Evolutionary conservation across 2,329 filamentous ascomycete species (phyloP).

Genomic region (Anthostomella pinea): DNA sequence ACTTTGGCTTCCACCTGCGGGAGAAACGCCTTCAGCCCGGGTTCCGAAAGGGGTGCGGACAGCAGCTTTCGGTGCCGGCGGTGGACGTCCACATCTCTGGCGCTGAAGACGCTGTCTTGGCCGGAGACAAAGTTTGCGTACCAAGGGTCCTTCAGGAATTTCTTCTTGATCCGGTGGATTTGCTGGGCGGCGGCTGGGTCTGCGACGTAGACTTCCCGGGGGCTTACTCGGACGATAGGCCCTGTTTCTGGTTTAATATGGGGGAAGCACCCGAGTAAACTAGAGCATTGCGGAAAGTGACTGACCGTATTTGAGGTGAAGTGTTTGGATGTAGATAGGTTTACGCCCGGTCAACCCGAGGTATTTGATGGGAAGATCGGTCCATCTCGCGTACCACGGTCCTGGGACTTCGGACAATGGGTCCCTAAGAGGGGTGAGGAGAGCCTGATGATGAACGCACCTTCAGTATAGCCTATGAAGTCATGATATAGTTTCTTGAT

Average conservation of each 20-base stretch:
- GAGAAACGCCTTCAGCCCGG: conserved; percentile 32
- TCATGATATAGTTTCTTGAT: neutral
- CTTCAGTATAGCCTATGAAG: neutral
- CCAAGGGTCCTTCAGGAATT: conserved; percentile 23
- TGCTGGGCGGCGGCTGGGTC: conserved; percentile 17
- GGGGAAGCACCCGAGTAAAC: too few relatives aligned
- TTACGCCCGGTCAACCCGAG: conserved; percentile 10
- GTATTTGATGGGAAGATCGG: conserved; percentile 9
- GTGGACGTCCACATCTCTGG: conserved; percentile 37
- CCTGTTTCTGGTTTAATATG: too few relatives aligned
- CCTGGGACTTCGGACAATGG: conserved; percentile 18
- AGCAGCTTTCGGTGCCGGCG: conserved; percentile 39
- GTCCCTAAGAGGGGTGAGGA: conserved; percentile 5
- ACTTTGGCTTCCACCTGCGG: conserved; percentile 35
- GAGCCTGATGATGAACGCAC: neutral
- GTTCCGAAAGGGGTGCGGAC: conserved; percentile 37
- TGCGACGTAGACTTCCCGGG: conserved; percentile 24
- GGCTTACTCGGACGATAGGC: conserved; percentile 27
- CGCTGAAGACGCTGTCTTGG: conserved; percentile 37
- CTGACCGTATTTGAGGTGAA: conserved; percentile 29
- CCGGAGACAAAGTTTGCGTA: conserved; percentile 18
- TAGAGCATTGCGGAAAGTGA: too few relatives aligned
- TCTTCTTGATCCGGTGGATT: conserved; percentile 26
- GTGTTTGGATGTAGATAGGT: conserved; percentile 19
- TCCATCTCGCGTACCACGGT: conserved; percentile 20